phyloP scores from a whole-genome alignment of 352 stramenopile species.

The Pythium insidiosum region DNA sequence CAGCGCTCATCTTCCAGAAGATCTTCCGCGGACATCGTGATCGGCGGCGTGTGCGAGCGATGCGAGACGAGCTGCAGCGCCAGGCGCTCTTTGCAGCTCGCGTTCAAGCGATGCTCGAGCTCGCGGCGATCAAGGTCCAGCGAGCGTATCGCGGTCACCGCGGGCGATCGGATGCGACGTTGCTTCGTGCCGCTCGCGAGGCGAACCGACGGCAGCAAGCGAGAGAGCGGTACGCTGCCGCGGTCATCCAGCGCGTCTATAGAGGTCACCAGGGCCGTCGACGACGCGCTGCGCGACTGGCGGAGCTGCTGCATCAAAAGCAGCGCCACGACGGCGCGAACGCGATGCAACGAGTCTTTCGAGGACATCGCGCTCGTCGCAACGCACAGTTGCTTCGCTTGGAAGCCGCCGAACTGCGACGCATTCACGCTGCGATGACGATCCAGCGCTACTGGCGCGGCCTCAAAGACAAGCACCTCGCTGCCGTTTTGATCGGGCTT shows the following conservation, averaged over 20 bases:
- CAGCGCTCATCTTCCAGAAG: constrained; percentile 67
- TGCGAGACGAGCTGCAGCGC: constrained; percentile 35
- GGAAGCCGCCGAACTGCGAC: constrained; percentile 26
- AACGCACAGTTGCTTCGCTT: constrained; percentile 27
- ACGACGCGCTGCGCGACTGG: constrained; percentile 29
- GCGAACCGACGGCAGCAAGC: constrained; percentile 32
- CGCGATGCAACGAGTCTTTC: constrained; percentile 64
- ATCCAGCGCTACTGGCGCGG: constrained; percentile 78
- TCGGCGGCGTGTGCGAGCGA: constrained; percentile 25
- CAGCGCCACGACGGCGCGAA: constrained; percentile 37
- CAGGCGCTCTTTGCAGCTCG: constrained; percentile 43
- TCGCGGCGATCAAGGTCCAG: constrained; percentile 65
- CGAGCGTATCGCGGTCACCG: constrained; percentile 55
- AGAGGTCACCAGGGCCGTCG: constrained; percentile 53
- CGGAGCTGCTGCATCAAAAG: constrained; percentile 39
- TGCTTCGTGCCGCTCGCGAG: constrained; percentile 40
- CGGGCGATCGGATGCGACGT: constrained; percentile 34
- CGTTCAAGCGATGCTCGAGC: constrained; percentile 42
- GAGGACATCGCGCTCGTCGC: constrained; percentile 39
- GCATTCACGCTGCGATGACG: constrained; percentile 48
- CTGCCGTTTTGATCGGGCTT: constrained; percentile 57
- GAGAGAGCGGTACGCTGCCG: constrained; percentile 28
- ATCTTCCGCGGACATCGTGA: constrained; percentile 60
- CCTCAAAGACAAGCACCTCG: constrained; percentile 66
- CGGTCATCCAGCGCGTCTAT: constrained; percentile 73